Evolutionary conservation across 2,329 filamentous ascomycete genomes (phyloP).

Genomic region (Aspergillus ochraceoroseus): DNA sequence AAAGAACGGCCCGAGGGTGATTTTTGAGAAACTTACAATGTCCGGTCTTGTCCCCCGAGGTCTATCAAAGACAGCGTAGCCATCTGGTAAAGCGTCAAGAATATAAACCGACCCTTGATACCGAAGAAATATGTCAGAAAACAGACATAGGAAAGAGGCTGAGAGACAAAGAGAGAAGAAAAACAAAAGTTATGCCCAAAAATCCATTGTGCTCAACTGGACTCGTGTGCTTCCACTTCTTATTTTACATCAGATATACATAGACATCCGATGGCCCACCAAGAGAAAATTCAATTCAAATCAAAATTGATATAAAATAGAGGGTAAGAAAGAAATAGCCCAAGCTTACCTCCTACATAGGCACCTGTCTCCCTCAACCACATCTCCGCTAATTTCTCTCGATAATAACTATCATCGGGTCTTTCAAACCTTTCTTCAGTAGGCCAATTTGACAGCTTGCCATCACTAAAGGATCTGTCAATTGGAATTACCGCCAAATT

Average conservation of each 20-base stretch:
- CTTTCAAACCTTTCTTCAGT: conserved; percentile 30
- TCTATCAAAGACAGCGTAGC: conserved; percentile 51
- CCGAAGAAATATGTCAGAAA: neutral
- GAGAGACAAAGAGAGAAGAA: conserved; percentile 2
- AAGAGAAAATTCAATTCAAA: too few relatives aligned
- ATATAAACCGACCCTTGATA: conserved; percentile 45
- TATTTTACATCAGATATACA: too few relatives aligned
- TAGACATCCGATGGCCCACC: too few relatives aligned
- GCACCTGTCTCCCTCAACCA: conserved; percentile 48
- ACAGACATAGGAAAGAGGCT: neutral
- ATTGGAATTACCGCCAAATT: conserved; percentile 32
- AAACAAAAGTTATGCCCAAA: neutral
- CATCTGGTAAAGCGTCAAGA: conserved; percentile 51
- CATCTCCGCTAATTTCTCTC: conserved; percentile 44
- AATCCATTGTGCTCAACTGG: too few relatives aligned
- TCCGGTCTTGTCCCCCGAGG: conserved; percentile 39
- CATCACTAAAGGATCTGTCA: conserved; percentile 38
- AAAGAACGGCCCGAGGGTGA: neutral
- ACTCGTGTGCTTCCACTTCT: too few relatives aligned
- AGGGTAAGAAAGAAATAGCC: neutral
- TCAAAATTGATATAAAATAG: conserved; percentile 3
- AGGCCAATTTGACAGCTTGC: conserved; percentile 37
- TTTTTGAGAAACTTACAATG: conserved; percentile 27
- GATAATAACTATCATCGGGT: conserved; percentile 44
- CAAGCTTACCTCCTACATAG: conserved; percentile 32